phyloP scores from a whole-genome alignment of 2,329 filamentous ascomycete genomes.

The Aspergillus pseudoviridinutans region DNA sequence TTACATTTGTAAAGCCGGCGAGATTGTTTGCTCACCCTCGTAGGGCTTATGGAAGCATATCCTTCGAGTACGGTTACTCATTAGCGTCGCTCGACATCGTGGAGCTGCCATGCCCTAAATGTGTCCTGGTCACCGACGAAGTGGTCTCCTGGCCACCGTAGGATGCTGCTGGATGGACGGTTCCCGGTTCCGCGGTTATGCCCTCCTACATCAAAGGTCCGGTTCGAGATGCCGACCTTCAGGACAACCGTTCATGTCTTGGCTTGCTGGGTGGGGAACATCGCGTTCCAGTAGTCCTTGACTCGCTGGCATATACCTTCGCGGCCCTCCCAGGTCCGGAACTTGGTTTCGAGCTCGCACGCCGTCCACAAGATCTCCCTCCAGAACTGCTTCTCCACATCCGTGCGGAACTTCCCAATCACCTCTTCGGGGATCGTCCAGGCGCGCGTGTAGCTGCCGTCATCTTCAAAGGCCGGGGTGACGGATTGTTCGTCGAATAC shows the following conservation, averaged over 20 bases:
- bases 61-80: not conserved
- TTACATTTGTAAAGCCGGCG: not conserved
- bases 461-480: constrained; percentile 26
- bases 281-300: constrained; percentile 32
- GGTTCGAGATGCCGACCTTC: not conserved
- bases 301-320: constrained; percentile 30
- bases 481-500: constrained; percentile 30
- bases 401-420: constrained; percentile 28
- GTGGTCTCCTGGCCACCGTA: too few species aligned
- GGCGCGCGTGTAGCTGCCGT: constrained; percentile 31
- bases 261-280: constrained; percentile 20
- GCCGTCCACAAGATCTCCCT: constrained; percentile 36
- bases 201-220: not conserved
- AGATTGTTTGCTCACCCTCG: not conserved
- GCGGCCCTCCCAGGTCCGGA: constrained; percentile 30
- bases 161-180: not conserved
- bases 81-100: not conserved
- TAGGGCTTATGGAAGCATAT: not conserved
- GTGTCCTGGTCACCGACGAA: not conserved
- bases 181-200: not conserved
- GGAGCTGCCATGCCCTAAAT: not conserved
- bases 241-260: not conserved
- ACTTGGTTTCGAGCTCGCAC: constrained; percentile 34
- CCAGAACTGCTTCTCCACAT: constrained; percentile 38
- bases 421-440: constrained; percentile 29